Percentiles rank a stretch among this genome's conserved stretches.
Evolutionary conservation across 2,329 filamentous ascomycete genomes (phyloP).

Genomic region (Trichoderma citrinoviride): DNA sequence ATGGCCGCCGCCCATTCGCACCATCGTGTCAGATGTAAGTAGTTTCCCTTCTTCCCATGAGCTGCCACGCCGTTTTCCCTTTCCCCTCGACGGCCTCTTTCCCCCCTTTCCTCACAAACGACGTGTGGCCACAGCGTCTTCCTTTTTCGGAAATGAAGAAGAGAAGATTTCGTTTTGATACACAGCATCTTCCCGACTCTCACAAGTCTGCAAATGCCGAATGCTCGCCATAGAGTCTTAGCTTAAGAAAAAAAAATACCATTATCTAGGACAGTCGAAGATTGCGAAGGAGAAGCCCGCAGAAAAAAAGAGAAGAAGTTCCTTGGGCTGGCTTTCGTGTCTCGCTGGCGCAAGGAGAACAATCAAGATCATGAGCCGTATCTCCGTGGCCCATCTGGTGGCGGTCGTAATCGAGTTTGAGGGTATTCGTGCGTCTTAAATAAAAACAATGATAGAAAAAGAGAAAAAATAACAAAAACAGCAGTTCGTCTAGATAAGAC

Average conservation of each 20-base stretch:
- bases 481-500: slow-evolving; percentile 73
- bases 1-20: slow-evolving; percentile 42
- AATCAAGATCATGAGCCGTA: slow-evolving; percentile 41
- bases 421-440: slow-evolving; percentile 43
- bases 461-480: slow-evolving; percentile 35
- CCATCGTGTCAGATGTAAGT: slow-evolving; percentile 34
- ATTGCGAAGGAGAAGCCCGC: slow-evolving; percentile 13
- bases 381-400: slow-evolving; percentile 39
- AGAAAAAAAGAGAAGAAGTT: slow-evolving; percentile 12
- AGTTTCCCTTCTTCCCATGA: slow-evolving; percentile 24
- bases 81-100: neutral
- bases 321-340: slow-evolving; percentile 24
- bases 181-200: slow-evolving; percentile 33
- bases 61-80: slow-evolving; percentile 25
- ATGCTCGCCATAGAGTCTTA: slow-evolving; percentile 20
- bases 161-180: slow-evolving; percentile 31
- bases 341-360: slow-evolving; percentile 33
- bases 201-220: slow-evolving; percentile 27
- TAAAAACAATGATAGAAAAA: slow-evolving; percentile 23
- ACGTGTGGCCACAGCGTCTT: slow-evolving; percentile 24
- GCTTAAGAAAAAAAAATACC: slow-evolving; percentile 19
- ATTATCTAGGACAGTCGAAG: slow-evolving; percentile 22
- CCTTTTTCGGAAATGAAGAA: slow-evolving; percentile 23
- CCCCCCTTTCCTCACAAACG: slow-evolving; percentile 14
- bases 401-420: slow-evolving; percentile 42